Evolutionary conservation across 129 eudicot species (phyloP).

Genomic region (Saussurea involucrata): DNA sequence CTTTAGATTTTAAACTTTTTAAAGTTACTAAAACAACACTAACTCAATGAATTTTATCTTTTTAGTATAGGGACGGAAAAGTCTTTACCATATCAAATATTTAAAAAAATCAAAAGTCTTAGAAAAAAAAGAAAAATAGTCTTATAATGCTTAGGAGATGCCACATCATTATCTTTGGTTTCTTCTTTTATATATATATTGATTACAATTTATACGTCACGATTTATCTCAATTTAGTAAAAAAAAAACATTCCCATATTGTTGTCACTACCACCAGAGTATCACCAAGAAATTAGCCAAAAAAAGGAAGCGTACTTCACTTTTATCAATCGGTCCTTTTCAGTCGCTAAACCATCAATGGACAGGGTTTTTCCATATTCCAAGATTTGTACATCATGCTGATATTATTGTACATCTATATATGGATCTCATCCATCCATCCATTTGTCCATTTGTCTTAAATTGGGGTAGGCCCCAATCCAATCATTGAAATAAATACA

Average conservation of each 20-base stretch:
- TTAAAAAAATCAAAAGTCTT: too few relatives aligned
- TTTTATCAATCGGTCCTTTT: not conserved
- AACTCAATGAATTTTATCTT: too few relatives aligned
- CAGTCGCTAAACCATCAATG: constrained; percentile 5
- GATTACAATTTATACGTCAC: not conserved
- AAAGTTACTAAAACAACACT: too few relatives aligned
- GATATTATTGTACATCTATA: constrained; percentile 5
- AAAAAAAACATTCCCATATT: not conserved
- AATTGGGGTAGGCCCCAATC: constrained; percentile 30
- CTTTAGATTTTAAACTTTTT: too few relatives aligned
- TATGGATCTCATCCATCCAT: constrained; percentile 12
- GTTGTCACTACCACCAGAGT: not conserved
- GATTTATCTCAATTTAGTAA: not conserved
- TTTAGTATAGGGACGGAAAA: too few relatives aligned
- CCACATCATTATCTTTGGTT: too few relatives aligned
- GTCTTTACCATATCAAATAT: too few relatives aligned
- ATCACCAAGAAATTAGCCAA: not conserved
- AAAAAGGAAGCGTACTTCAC: not conserved
- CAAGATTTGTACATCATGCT: constrained; percentile 21
- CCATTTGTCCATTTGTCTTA: constrained; percentile 30
- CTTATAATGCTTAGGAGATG: too few relatives aligned
- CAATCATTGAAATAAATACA: constrained; percentile 31
- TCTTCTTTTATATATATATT: too few relatives aligned
- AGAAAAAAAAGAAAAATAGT: too few relatives aligned
- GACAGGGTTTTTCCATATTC: constrained; percentile 21